These are phyloP conservation scores for Gnaphalium uliginosum DNA, from an alignment of 129 eudicot genomes.

Conservation along the genomic window DNA sequence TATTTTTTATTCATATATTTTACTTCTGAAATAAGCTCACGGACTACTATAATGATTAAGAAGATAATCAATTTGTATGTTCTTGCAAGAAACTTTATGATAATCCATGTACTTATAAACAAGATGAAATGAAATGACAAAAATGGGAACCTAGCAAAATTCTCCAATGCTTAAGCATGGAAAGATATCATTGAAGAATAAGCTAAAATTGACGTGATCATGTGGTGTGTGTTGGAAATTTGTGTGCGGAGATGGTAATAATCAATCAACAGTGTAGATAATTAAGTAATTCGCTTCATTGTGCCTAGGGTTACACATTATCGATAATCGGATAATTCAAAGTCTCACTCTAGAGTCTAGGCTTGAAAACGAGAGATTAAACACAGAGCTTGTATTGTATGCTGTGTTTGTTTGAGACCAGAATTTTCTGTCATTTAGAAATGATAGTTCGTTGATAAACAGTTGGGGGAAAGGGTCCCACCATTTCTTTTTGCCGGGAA, in stretches of 20 bases:
- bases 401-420: background rate
- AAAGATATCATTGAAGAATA: background rate
- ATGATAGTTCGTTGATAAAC: background rate
- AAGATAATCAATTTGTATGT: background rate
- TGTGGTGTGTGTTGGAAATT: background rate
- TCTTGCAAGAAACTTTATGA: too few relatives aligned
- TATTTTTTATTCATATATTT: background rate
- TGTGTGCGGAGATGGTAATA: too few relatives aligned
- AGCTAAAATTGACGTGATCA: background rate
- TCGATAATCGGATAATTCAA: background rate
- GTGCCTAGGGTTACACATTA: background rate
- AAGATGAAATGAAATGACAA: too few relatives aligned
- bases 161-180: too few relatives aligned
- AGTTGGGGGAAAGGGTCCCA: too few relatives aligned
- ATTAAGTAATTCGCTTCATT: too few relatives aligned
- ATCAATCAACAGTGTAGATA: too few relatives aligned
- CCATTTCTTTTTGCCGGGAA: background rate
- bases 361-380: background rate
- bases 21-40: background rate
- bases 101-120: too few relatives aligned
- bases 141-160: too few relatives aligned
- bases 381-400: background rate
- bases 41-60: background rate
- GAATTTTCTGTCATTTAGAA: background rate
- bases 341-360: background rate